Evolutionary conservation across 2,329 filamentous ascomycete genomes (phyloP).

Genomic region (Fusarium sp.): DNA sequence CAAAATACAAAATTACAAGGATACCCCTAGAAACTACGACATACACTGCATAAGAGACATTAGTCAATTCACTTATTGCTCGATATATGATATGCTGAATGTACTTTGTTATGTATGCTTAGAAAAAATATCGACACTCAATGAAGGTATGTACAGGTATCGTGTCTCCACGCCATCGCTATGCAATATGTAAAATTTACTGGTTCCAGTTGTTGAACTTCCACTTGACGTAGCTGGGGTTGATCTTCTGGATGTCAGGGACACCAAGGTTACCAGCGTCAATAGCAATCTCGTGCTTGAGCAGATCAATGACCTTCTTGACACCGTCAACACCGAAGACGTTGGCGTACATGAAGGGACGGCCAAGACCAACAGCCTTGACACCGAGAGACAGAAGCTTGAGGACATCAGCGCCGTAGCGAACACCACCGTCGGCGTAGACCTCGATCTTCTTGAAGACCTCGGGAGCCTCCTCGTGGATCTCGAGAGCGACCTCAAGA

Average conservation of each 20-base stretch:
- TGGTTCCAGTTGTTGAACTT: conserved; percentile 47
- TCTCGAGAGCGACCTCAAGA: conserved; percentile 59
- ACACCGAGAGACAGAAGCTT: conserved; percentile 62
- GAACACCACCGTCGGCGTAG: conserved; percentile 60
- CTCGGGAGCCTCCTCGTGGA: conserved; percentile 56
- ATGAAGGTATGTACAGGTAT: conserved; percentile 42
- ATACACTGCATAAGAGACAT: not conserved
- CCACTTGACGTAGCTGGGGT: conserved; percentile 50
- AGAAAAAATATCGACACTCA: conserved; percentile 38
- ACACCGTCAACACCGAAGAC: conserved; percentile 66
- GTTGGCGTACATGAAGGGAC: conserved; percentile 69
- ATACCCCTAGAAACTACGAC: not conserved
- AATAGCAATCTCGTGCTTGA: conserved; percentile 66
- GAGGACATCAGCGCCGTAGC: conserved; percentile 61
- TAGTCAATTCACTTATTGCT: too few relatives aligned
- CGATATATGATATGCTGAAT: not conserved
- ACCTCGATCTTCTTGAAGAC: conserved; percentile 59
- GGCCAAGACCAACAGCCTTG: conserved; percentile 62
- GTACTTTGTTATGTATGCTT: conserved; percentile 21
- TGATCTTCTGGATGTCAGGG: conserved; percentile 56
- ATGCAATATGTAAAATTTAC: conserved; percentile 22
- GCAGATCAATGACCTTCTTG: conserved; percentile 59
- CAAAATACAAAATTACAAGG: not conserved
- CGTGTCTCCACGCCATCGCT: conserved; percentile 9
- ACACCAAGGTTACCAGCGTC: conserved; percentile 63